Percentiles rank a stretch among this genome's conserved stretches.
phyloP scores from a whole-genome alignment of 2,329 filamentous ascomycete species.

The Sordariomycetes sp. region DNA sequence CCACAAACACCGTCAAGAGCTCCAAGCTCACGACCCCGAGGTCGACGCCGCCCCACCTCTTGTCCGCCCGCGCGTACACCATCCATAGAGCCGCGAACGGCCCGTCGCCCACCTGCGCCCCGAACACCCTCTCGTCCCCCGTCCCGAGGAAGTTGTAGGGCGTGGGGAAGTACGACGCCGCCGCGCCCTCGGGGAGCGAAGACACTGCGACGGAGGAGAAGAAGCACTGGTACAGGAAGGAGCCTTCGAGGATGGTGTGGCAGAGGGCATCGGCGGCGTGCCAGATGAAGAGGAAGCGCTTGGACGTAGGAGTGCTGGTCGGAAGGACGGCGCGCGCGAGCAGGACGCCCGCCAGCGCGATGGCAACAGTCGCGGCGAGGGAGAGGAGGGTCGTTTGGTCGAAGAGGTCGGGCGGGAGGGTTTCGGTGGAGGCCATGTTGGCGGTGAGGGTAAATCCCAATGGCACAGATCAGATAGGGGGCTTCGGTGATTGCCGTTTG shows the following conservation, averaged over 20 bases:
- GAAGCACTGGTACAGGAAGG: constrained; percentile 91
- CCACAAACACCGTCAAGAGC: constrained; percentile 53
- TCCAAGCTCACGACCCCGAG: constrained; percentile 54
- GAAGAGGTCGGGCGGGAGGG: constrained; percentile 40
- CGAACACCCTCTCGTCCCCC: constrained; percentile 36
- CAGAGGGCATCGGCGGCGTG: constrained; percentile 87
- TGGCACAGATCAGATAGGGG: neutral
- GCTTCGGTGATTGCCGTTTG: neutral
- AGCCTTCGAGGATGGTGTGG: constrained; percentile 84
- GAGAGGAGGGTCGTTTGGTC: constrained; percentile 50
- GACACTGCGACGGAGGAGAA: constrained; percentile 42
- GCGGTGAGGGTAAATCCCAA: neutral
- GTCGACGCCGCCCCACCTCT: constrained; percentile 53
- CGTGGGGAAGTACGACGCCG: constrained; percentile 29
- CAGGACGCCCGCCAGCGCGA: constrained; percentile 26
- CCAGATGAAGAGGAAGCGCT: constrained; percentile 83
- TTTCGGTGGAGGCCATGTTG: constrained; percentile 1
- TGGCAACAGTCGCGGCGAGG: constrained; percentile 41
- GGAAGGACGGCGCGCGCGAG: constrained; percentile 36
- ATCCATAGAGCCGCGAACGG: constrained; percentile 54
- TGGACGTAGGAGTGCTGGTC: constrained; percentile 37
- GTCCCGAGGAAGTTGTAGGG: constrained; percentile 41
- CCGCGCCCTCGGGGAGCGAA: constrained; percentile 19
- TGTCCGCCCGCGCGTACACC: constrained; percentile 56
- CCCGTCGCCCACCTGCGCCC: constrained; percentile 43